Base-by-base conservation (phyloP, 768 basidiomycete genomes). In the Lenzites betulinus region DNA sequence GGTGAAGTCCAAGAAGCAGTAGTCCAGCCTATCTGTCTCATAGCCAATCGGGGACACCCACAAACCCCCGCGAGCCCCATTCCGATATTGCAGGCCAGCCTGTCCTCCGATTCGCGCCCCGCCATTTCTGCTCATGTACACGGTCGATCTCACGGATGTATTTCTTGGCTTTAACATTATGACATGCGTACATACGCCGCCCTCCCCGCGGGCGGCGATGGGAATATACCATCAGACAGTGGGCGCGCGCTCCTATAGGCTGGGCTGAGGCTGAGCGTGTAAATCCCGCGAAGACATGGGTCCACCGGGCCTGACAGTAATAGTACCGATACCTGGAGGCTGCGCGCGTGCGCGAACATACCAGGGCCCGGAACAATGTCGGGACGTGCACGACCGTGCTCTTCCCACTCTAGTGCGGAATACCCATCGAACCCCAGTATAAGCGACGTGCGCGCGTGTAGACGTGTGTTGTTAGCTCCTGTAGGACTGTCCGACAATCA, bases 1-100 rank as follows among this genome's bases (percentile, higher is more conserved):
- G 22, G 61, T 59, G 56, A 78, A 73, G 67, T 64, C 52, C 39
- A 80, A 80, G 71, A 64, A 57, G 53, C 67, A 71, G 49, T 73
- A 53, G 49, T 42, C 28, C 30, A 11, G 30, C 30, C 6, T 11
- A 33, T 5, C 6, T 33, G 30, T 11, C 11, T 11, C 11, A 4
- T 33, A 33, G 30, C 30, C 30, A 33, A 33, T 33, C 25, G 23
- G 33, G 41, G 38, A 3, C 38, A 18, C 38, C 33, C 20, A 43
- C 26, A 42, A 51, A 28, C 33, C 35, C n/a, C n/a, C n/a, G n/a
- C n/a, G n/a, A n/a, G n/a, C n/a, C n/a, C n/a, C n/a, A n/a, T n/a
- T n/a, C n/a, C n/a, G n/a, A n/a, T n/a, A n/a, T n/a, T n/a, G 22
- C 20, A 16, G 18, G 18, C 39, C 9, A 44, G n/a, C n/a, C 22